These are phyloP conservation scores for Harringtonia lauricola DNA, from an alignment of 2,329 filamentous ascomycete species.

Conservation along the genomic window DNA sequence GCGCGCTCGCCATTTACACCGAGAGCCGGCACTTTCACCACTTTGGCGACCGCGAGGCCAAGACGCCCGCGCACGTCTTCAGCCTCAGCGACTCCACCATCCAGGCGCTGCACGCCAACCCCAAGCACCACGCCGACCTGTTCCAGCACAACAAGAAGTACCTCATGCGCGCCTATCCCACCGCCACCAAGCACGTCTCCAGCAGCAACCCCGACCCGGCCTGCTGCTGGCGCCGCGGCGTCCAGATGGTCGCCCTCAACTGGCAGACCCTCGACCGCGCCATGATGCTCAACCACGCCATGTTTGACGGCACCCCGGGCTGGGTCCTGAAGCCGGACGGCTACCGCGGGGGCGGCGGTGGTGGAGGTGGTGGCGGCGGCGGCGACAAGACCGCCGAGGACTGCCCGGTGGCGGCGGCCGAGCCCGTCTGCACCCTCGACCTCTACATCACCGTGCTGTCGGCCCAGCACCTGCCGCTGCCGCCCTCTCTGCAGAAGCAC, in stretches of 20 bases:
- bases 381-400: too few relatives aligned
- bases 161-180: conserved; percentile 88
- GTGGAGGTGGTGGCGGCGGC: too few relatives aligned
- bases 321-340: conserved; percentile 78
- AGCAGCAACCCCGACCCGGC: conserved; percentile 95
- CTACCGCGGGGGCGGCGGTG: too few relatives aligned
- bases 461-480: conserved; percentile 61
- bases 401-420: conserved; percentile 31
- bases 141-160: conserved; percentile 80
- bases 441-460: conserved; percentile 63
- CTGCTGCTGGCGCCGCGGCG: conserved; percentile 82
- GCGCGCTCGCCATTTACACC: conserved; percentile 73
- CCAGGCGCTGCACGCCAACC: conserved; percentile 35
- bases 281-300: conserved; percentile 94
- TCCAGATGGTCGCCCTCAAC: conserved; percentile 96
- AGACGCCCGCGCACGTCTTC: conserved; percentile 60
- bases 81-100: conserved; percentile 82
- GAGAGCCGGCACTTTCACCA: conserved; percentile 71
- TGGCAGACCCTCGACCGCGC: conserved; percentile 93
- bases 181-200: conserved; percentile 56
- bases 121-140: conserved; percentile 60
- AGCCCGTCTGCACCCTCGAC: conserved; percentile 44
- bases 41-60: conserved; percentile 53
- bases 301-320: conserved; percentile 80
- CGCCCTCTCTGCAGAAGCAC: conserved; percentile 22